Percentiles rank a stretch among this genome's conserved stretches.
Evolutionary conservation across 306 rosid species (phyloP).

Genomic region (Abrus precatorius): DNA sequence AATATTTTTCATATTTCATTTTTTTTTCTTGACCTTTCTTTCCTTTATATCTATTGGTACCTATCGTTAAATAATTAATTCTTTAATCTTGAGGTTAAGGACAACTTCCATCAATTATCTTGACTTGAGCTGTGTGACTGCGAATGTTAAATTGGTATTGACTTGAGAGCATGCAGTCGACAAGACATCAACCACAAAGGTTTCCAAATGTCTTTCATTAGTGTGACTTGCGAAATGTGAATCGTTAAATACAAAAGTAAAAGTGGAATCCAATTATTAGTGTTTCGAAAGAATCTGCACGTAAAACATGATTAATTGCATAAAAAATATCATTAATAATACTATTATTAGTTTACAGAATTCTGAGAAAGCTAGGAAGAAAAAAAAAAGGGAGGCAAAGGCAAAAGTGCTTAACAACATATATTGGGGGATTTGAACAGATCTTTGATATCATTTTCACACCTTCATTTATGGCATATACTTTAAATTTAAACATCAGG

Average conservation of each 20-base stretch:
- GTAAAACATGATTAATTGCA: background rate
- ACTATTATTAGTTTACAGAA: background rate
- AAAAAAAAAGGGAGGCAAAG: background rate
- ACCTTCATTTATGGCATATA: too few species aligned
- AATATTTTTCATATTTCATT: too few species aligned
- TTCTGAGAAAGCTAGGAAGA: background rate
- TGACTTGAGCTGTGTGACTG: too few species aligned
- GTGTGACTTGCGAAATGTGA: conserved; percentile 15
- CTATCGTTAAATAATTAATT: background rate
- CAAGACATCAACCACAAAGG: conserved; percentile 23
- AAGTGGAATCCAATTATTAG: conserved; percentile 1
- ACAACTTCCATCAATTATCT: conserved; percentile 17
- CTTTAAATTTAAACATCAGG: too few species aligned
- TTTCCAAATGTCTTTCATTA: background rate
- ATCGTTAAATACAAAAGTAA: background rate
- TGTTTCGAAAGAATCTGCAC: conserved; percentile 7
- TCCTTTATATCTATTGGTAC: too few species aligned
- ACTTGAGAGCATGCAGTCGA: conserved; percentile 17
- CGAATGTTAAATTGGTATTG: background rate
- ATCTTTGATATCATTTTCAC: background rate
- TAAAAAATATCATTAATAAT: too few species aligned
- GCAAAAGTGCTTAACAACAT: background rate
- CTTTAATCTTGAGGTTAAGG: conserved; percentile 10
- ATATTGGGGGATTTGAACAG: background rate
- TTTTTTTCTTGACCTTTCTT: too few species aligned